Evolutionary conservation across 2,329 filamentous ascomycete species (phyloP), one percentile per base, ranked within the genome.

Genomic region (Apiospora koreana): DNA sequence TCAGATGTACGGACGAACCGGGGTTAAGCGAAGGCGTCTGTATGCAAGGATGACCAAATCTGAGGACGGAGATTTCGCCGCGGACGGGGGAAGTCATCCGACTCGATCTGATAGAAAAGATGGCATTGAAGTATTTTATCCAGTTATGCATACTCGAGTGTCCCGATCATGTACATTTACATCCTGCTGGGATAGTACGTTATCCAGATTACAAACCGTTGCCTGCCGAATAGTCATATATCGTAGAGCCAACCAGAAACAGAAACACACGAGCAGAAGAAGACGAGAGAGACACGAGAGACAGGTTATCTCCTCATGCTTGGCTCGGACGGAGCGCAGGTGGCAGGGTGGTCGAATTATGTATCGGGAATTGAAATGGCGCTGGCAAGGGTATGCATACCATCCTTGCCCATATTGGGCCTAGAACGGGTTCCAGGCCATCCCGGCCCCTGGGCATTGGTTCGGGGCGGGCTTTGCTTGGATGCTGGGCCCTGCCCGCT

Each of bases 341-440:
- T 35, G 35, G 8, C n/a, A 25, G 23, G 23, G 46, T 50, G 46
- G 28, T 58, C 50, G 28, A 58, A 35, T 58, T 58, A 58, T 58
- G 54, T 62, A 62, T 38, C 54, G 54, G 54, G 54, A 38, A 38
- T 38, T n/a, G 54, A 14, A 38, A n/a, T 35, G 54, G 31, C 54
- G 54, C 31, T 38, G 31, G 54, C 54, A n/a, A 38, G 54, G 54
- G 28, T 62, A 38, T 3, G 54, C 18, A 18, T 62, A 12, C 31
- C 18, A 62, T 62, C 54, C 54, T 23, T 62, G 54, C 21, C 31
- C 31, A 12, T 62, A 38, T 38, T 62, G 54, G 31, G 54, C 10
- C 54, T 62, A 62, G 54, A 62, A 62, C 54, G 54, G 54, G 54
- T 62, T 62, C 54, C 54, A 62, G 31, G 31, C 8, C 54, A 38